A percentile compares a stretch with the other conserved stretches of the same genome.
phyloP scores from a whole-genome alignment of 768 basidiomycete genomes.

The Tulasnella sp. region DNA sequence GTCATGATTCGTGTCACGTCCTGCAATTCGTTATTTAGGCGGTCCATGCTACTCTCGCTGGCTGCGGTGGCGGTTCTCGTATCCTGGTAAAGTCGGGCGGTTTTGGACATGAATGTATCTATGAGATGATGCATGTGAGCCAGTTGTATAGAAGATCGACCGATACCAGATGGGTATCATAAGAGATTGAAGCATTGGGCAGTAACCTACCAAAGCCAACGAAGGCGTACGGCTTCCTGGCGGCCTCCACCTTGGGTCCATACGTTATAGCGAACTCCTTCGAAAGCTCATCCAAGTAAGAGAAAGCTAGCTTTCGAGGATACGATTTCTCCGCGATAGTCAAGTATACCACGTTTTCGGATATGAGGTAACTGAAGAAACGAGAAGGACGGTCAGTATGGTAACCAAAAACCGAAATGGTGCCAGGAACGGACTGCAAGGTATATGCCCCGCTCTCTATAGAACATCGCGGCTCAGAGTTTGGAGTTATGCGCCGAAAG shows the following conservation, averaged over 20 bases:
- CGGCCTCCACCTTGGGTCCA: constrained; percentile 88
- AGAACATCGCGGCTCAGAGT: constrained; percentile 93
- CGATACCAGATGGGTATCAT: background rate
- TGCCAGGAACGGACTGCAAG: constrained; percentile 74
- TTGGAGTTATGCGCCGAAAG: constrained; percentile 90
- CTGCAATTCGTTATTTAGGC: constrained; percentile 92
- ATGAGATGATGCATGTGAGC: background rate
- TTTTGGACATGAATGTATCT: constrained; percentile 99
- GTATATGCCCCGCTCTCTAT: constrained; percentile 96
- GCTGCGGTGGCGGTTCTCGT: constrained; percentile 75
- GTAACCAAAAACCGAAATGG: background rate
- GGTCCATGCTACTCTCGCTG: constrained; percentile 67
- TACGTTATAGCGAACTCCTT: constrained; percentile 95
- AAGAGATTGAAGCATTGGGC: background rate
- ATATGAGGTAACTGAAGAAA: constrained; percentile 81
- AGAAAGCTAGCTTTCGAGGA: constrained; percentile 95
- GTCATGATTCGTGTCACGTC: constrained; percentile 99
- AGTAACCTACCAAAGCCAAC: constrained; percentile 88
- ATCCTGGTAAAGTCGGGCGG: constrained; percentile 91
- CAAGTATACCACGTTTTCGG: constrained; percentile 92
- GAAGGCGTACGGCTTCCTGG: constrained; percentile 97
- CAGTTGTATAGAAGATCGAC: background rate
- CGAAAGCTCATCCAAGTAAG: constrained; percentile 93
- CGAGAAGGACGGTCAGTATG: background rate
- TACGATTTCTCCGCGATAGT: constrained; percentile 97